Percentiles rank a stretch among this genome's conserved stretches.
phyloP scores from a whole-genome alignment of 163 green algal species.

The Trebouxiophyceae sp. region DNA sequence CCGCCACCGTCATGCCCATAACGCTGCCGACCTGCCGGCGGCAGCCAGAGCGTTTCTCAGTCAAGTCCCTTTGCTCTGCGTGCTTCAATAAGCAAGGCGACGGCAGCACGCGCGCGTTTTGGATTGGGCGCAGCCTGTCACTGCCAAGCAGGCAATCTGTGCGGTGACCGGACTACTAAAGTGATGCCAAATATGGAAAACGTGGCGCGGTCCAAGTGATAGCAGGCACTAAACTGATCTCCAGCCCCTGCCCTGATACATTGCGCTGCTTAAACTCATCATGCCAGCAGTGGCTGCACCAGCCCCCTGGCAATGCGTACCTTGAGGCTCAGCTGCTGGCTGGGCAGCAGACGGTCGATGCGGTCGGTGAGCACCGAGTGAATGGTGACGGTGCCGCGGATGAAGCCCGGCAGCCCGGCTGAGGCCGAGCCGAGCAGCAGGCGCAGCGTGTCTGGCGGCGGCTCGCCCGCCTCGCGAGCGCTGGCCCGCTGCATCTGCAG shows the following conservation, averaged over 20 bases:
- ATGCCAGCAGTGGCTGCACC: too few relatives aligned
- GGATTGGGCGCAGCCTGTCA: too few relatives aligned
- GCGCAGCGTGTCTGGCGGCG: background rate
- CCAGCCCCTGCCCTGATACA: too few relatives aligned
- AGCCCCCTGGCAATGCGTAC: too few relatives aligned
- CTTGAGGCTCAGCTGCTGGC: conserved; percentile 64
- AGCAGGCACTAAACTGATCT: too few relatives aligned
- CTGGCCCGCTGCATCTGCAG: conserved; percentile 11
- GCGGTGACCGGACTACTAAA: too few relatives aligned
- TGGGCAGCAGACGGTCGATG: conserved; percentile 58
- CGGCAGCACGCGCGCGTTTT: too few relatives aligned
- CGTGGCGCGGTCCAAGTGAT: too few relatives aligned
- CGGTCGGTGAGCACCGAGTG: conserved; percentile 61
- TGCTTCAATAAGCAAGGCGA: background rate
- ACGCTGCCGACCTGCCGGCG: conserved; percentile 17
- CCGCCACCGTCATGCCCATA: conserved; percentile 30
- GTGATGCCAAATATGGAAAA: too few relatives aligned
- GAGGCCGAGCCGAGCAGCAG: background rate
- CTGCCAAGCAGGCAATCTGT: too few relatives aligned
- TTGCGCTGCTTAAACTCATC: too few relatives aligned
- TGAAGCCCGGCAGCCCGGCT: conserved; percentile 19
- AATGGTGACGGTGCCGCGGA: conserved; percentile 33
- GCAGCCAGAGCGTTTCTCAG: background rate
- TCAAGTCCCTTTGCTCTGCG: background rate
- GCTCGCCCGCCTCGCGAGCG: background rate